Conservation (phyloP, 805 yeast genomes). For the Torulaspora gathmanii region DNA sequence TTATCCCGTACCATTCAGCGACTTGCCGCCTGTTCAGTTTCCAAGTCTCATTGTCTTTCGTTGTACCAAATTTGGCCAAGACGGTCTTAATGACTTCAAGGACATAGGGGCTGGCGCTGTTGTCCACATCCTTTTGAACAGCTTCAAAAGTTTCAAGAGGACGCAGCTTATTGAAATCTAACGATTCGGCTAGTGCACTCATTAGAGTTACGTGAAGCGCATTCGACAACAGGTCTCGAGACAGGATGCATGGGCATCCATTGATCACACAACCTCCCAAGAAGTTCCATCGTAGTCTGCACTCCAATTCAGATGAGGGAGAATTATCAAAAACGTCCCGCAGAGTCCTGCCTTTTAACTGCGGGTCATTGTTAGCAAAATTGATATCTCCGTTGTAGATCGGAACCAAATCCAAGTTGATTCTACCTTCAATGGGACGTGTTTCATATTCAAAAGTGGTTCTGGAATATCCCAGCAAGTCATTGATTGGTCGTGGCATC, state of each 20-base stretch:
- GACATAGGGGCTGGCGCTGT: conserved; percentile 34
- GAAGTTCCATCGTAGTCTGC: conserved; percentile 47
- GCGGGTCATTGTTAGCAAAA: conserved; percentile 10
- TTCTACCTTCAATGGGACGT: conserved; percentile 30
- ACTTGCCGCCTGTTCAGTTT: conserved; percentile 42
- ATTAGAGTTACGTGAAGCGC: conserved; percentile 37
- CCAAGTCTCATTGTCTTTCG: conserved; percentile 28
- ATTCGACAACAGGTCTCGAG: conserved; percentile 34
- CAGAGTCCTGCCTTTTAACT: conserved; percentile 23
- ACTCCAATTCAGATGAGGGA: conserved; percentile 54
- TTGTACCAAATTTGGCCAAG: conserved; percentile 42
- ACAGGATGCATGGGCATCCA: conserved; percentile 40
- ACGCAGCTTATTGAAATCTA: conserved; percentile 30
- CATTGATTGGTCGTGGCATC: conserved; percentile 34
- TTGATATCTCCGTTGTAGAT: conserved; percentile 36
- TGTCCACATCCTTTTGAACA: conserved; percentile 32
- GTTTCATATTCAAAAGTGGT: conserved; percentile 38
- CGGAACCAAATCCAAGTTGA: conserved; percentile 36
- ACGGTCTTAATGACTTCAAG: conserved; percentile 47
- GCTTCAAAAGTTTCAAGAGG: conserved; percentile 31
- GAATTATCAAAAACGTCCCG: conserved; percentile 41
- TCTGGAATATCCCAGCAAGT: conserved; percentile 28
- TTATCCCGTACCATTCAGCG: conserved; percentile 60
- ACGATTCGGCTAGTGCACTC: conserved; percentile 38
- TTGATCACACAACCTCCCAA: conserved; percentile 53